Evolutionary conservation across 2,329 filamentous ascomycete species (phyloP).

Genomic region (Penicillium hesseltinei): DNA sequence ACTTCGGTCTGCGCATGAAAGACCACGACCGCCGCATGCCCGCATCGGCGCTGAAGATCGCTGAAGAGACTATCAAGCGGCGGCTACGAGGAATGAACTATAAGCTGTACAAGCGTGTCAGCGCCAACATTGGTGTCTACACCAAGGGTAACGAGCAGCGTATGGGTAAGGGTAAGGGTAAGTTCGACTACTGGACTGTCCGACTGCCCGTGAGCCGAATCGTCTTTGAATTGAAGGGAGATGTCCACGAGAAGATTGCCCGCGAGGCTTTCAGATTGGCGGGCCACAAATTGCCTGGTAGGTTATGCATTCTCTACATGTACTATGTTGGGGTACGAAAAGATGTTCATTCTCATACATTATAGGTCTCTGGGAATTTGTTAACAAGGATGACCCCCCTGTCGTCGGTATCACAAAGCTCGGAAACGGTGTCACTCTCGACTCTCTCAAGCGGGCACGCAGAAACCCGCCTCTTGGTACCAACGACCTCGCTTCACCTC

Average conservation of each 20-base stretch:
- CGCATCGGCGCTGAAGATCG: slow-evolving; percentile 80
- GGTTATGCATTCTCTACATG: slow-evolving; percentile 33
- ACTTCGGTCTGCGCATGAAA: slow-evolving; percentile 89
- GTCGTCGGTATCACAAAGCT: slow-evolving; percentile 93
- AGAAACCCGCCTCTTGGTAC: slow-evolving; percentile 56
- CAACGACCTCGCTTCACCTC: slow-evolving; percentile 28
- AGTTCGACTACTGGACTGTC: slow-evolving; percentile 93
- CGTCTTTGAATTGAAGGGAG: slow-evolving; percentile 86
- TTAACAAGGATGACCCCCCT: slow-evolving; percentile 84
- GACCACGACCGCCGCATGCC: slow-evolving; percentile 92
- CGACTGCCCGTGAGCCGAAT: slow-evolving; percentile 88
- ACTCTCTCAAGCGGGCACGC: slow-evolving; percentile 78
- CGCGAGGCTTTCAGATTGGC: slow-evolving; percentile 91
- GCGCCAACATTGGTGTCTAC: slow-evolving; percentile 92
- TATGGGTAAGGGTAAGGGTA: slow-evolving; percentile 99
- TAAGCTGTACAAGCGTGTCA: slow-evolving; percentile 84
- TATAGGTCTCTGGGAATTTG: slow-evolving; percentile 73
- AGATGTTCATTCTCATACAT: slow-evolving; percentile 20
- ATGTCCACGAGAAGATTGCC: slow-evolving; percentile 90
- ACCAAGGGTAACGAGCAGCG: slow-evolving; percentile 93
- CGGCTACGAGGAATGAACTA: slow-evolving; percentile 89
- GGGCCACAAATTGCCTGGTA: slow-evolving; percentile 90
- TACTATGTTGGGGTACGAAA: background rate
- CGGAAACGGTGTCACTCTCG: slow-evolving; percentile 73
- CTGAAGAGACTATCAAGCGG: slow-evolving; percentile 88